Conservation (phyloP, 495 filamentous ascomycete species). For the Podospora fimiseda region DNA sequence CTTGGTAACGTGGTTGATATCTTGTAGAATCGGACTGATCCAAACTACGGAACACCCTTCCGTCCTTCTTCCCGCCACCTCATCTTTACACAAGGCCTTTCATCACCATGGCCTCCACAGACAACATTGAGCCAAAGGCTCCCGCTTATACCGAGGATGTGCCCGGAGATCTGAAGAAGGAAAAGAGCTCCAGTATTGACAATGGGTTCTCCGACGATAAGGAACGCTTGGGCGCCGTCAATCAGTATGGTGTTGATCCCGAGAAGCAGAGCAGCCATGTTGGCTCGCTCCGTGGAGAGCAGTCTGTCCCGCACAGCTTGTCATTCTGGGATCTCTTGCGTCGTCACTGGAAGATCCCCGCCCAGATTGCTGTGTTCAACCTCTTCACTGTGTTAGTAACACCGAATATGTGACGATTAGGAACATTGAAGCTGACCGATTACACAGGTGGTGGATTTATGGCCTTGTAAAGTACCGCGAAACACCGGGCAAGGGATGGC, state of each 20-base stretch:
- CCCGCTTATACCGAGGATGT: neutral
- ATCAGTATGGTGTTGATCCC: slow-evolving; percentile 16
- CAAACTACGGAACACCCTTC: too few relatives aligned
- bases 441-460: slow-evolving; percentile 77
- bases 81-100: neutral
- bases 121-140: slow-evolving; percentile 9
- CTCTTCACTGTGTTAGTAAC: slow-evolving; percentile 23
- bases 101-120: slow-evolving; percentile 2
- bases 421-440: slow-evolving; percentile 9
- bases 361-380: slow-evolving; percentile 10
- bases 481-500: slow-evolving; percentile 67
- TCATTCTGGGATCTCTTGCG: neutral
- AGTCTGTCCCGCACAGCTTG: neutral
- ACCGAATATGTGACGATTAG: neutral
- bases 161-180: neutral
- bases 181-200: slow-evolving; percentile 7
- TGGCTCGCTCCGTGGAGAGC: slow-evolving; percentile 15
- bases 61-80: neutral
- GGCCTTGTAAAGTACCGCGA: slow-evolving; percentile 69
- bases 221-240: slow-evolving; percentile 1
- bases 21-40: too few relatives aligned
- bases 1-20: too few relatives aligned
- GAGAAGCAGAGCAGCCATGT: slow-evolving; percentile 24
- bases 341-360: slow-evolving; percentile 14
- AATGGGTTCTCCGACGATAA: slow-evolving; percentile 8